Evolutionary conservation across 768 basidiomycete genomes (phyloP).

Genomic region (Dioszegia crocea): DNA sequence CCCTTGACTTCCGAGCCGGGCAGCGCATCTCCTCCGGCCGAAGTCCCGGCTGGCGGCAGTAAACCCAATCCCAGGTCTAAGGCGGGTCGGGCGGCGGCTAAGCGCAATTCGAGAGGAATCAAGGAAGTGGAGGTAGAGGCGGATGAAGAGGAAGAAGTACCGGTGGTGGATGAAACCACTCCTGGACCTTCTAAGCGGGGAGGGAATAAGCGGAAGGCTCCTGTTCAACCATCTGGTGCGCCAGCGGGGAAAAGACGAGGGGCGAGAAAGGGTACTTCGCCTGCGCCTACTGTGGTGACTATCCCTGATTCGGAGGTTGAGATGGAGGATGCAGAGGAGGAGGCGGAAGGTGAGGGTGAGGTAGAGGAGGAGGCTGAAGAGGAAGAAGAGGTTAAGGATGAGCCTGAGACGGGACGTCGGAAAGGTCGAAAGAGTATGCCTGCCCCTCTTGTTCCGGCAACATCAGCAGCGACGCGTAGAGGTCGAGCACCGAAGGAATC

Average conservation of each 20-base stretch:
- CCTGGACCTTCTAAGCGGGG: neutral
- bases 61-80: conserved; percentile 6
- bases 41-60: too few relatives aligned
- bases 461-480: neutral
- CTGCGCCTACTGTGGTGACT: neutral
- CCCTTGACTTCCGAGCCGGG: neutral
- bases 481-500: conserved; percentile 13
- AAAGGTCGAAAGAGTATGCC: conserved; percentile 4
- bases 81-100: conserved; percentile 15
- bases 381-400: conserved; percentile 13
- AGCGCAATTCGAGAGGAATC: conserved; percentile 9
- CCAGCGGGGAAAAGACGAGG: conserved; percentile 7
- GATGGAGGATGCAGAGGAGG: conserved; percentile 18
- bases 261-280: conserved; percentile 1
- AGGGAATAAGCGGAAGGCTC: conserved; percentile 3
- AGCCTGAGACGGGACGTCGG: conserved; percentile 11
- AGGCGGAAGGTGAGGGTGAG: conserved; percentile 9
- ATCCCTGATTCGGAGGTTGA: conserved; percentile 8
- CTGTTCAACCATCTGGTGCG: neutral
- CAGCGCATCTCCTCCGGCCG: too few relatives aligned
- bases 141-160: conserved; percentile 8
- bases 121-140: conserved; percentile 10
- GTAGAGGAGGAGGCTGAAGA: conserved; percentile 18
- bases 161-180: conserved; percentile 11
- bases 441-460: neutral